phyloP scores from a whole-genome alignment of 495 filamentous ascomycete genomes.

The Annulohypoxylon nitens region DNA sequence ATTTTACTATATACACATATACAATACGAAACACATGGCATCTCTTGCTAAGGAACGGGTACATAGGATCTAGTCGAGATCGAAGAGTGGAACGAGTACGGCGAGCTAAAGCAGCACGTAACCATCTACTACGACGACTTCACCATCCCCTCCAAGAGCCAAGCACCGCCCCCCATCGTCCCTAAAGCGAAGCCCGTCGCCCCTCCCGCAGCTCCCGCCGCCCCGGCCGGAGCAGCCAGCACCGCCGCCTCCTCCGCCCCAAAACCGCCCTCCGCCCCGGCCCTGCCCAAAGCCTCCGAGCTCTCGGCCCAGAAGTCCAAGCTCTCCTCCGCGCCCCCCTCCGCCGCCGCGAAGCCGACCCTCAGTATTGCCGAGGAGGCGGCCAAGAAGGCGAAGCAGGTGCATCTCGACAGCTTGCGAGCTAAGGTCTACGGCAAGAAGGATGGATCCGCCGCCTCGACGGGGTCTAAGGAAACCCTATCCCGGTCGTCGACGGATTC shows the following conservation, averaged over 20 bases:
- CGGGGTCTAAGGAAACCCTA: constrained; percentile 21
- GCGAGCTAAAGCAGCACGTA: constrained; percentile 89
- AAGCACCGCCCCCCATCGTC: constrained; percentile 51
- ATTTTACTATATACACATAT: not conserved
- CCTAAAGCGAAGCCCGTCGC: constrained; percentile 51
- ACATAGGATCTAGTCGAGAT: constrained; percentile 88
- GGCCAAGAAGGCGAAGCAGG: constrained; percentile 71
- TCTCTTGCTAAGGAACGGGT: not conserved
- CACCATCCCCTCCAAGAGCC: constrained; percentile 60
- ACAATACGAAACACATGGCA: not conserved
- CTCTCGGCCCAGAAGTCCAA: constrained; percentile 18
- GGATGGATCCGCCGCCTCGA: constrained; percentile 24
- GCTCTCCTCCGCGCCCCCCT: constrained; percentile 38
- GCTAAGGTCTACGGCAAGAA: constrained; percentile 57
- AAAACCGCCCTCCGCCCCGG: constrained; percentile 17
- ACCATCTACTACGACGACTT: constrained; percentile 69
- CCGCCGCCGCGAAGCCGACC: constrained; percentile 60
- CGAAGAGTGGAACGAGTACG: constrained; percentile 99
- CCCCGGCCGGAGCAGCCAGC: constrained; percentile 40
- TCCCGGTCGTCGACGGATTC: constrained; percentile 16
- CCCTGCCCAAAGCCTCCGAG: not conserved
- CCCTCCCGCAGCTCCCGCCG: constrained; percentile 49
- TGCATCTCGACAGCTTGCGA: constrained; percentile 58
- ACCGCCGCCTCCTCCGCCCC: constrained; percentile 26
- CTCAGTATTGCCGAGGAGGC: constrained; percentile 77